These are phyloP conservation scores for Penicillium desertorum DNA, from an alignment of 495 filamentous ascomycete genomes.

Conservation along the genomic window DNA sequence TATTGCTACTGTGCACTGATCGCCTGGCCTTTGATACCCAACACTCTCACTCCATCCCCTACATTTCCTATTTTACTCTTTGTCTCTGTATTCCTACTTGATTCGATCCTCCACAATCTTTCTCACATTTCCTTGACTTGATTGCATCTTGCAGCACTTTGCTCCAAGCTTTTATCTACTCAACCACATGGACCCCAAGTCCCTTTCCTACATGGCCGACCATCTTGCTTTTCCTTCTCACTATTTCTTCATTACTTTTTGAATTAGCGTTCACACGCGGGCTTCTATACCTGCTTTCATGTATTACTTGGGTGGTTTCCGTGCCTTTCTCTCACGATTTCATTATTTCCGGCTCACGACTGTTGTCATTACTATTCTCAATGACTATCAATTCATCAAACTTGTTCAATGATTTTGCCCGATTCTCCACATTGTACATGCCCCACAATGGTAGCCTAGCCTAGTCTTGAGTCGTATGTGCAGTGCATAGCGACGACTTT, in stretches of 20 bases:
- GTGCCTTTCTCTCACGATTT: slow-evolving; percentile 1
- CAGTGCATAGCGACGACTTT: not conserved
- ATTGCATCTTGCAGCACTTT: not conserved
- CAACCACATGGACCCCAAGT: slow-evolving; percentile 13
- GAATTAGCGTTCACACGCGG: slow-evolving; percentile 9
- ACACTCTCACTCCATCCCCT: slow-evolving; percentile 6
- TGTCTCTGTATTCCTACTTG: slow-evolving; percentile 1
- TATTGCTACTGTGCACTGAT: slow-evolving; percentile 41
- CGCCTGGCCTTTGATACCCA: not conserved
- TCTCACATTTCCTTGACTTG: not conserved
- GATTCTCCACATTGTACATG: not conserved
- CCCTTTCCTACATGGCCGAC: slow-evolving; percentile 10
- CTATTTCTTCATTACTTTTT: not conserved
- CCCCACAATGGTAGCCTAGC: slow-evolving; percentile 1
- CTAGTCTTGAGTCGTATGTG: slow-evolving; percentile 1
- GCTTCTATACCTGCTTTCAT: slow-evolving; percentile 3
- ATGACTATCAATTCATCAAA: slow-evolving; percentile 4
- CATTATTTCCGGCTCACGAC: not conserved
- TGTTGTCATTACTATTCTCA: slow-evolving; percentile 1
- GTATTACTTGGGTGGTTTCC: slow-evolving; percentile 1
- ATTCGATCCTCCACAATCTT: not conserved
- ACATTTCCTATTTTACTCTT: slow-evolving; percentile 3
- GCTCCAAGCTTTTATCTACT: not conserved
- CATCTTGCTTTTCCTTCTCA: slow-evolving; percentile 14
- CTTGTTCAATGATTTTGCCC: not conserved